These are phyloP conservation scores for Suhomyces taliae DNA, from an alignment of 1,139 yeast species.

Conservation along the genomic window DNA sequence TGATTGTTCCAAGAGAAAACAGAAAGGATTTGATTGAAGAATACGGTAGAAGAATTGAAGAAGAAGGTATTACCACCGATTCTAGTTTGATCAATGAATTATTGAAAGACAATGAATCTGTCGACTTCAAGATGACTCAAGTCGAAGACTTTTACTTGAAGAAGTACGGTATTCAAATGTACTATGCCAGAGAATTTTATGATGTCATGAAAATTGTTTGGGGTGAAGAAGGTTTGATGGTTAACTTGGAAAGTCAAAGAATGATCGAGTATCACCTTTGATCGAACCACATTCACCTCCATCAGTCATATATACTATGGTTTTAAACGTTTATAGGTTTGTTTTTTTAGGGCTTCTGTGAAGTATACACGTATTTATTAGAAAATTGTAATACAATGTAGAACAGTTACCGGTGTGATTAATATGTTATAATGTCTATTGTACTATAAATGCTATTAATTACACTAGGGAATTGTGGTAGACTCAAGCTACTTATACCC, in stretches of 20 bases:
- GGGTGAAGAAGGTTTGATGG: constrained; percentile 46
- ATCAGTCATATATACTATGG: not conserved
- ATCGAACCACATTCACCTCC: not conserved
- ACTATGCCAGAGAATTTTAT: constrained; percentile 74
- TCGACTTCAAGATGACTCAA: constrained; percentile 32
- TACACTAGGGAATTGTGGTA: too few species aligned
- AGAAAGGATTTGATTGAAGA: constrained; percentile 70
- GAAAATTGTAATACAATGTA: not conserved
- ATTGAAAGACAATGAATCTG: constrained; percentile 36
- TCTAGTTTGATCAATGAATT: constrained; percentile 30
- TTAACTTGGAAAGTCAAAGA: constrained; percentile 30
- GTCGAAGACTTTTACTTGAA: constrained; percentile 50
- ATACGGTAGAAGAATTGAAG: constrained; percentile 39
- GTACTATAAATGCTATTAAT: not conserved
- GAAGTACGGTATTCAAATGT: constrained; percentile 56
- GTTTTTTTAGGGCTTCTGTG: not conserved
- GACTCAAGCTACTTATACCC: not conserved
- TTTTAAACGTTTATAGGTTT: not conserved
- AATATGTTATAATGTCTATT: not conserved
- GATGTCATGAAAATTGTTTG: constrained; percentile 73
- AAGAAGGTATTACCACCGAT: constrained; percentile 20
- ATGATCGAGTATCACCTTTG: constrained; percentile 42
- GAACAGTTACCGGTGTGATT: not conserved
- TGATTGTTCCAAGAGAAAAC: constrained; percentile 70
- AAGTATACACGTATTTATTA: not conserved